Conservation (phyloP, 2,329 filamentous ascomycete species). For the Bipolaris cookei region DNA sequence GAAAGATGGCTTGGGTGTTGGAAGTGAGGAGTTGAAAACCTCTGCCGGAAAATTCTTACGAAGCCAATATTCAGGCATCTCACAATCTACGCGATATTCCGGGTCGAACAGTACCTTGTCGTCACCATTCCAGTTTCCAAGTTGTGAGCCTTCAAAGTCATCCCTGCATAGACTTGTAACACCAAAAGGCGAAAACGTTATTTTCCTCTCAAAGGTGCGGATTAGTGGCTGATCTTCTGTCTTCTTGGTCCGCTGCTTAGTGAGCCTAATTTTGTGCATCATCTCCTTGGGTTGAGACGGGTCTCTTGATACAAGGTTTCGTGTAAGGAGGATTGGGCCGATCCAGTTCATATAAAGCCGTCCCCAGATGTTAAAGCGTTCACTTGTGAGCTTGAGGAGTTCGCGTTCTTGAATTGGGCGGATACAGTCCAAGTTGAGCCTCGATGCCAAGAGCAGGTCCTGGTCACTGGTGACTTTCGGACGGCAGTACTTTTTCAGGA, state of each 20-base stretch:
- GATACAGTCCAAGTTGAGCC: conserved; percentile 40
- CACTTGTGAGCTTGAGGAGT: conserved; percentile 44
- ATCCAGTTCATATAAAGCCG: conserved; percentile 50
- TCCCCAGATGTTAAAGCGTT: conserved; percentile 50
- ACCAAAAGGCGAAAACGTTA: conserved; percentile 47
- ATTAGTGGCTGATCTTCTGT: conserved; percentile 16
- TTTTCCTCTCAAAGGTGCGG: conserved; percentile 34
- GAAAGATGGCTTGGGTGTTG: conserved; percentile 12
- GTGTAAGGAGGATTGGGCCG: conserved; percentile 46
- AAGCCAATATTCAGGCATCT: conserved; percentile 46
- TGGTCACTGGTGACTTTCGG: conserved; percentile 46
- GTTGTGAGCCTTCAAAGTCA: conserved; percentile 39
- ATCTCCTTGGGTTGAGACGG: conserved; percentile 19
- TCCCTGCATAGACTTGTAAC: conserved; percentile 38
- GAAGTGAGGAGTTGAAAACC: conserved; percentile 24
- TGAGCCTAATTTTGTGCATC: conserved; percentile 40
- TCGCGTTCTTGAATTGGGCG: conserved; percentile 42
- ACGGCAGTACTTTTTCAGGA: conserved; percentile 47
- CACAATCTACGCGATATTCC: conserved; percentile 42
- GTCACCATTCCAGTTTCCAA: conserved; percentile 30
- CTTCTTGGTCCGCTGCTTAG: conserved; percentile 35
- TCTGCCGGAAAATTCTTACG: conserved; percentile 36
- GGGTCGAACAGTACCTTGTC: conserved; percentile 38
- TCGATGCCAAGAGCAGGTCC: conserved; percentile 34
- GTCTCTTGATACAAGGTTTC: conserved; percentile 22